These are phyloP conservation scores for Vitis hybrid DNA, from an alignment of 177 flowering plant genomes.

Conservation along the genomic window DNA sequence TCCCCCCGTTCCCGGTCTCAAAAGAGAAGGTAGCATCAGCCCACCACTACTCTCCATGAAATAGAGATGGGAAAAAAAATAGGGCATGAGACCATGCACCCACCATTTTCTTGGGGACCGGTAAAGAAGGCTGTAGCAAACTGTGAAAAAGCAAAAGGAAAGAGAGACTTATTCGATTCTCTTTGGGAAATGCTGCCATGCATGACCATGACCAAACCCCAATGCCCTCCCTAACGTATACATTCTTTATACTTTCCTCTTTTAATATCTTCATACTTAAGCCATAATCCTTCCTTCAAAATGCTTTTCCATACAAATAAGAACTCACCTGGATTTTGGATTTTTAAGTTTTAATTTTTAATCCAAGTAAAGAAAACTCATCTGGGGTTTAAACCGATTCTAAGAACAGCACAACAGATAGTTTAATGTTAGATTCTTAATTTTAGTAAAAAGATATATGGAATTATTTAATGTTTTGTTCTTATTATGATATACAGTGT, in stretches of 20 bases:
- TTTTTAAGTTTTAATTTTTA: no score
- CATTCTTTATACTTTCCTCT: slow-evolving; percentile 2
- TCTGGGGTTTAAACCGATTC: neutral
- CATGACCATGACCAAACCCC: slow-evolving; percentile 31
- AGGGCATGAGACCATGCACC: neutral
- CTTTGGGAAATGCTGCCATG: slow-evolving; percentile 67
- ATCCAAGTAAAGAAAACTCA: neutral
- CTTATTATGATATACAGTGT: no score
- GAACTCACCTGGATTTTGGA: neutral
- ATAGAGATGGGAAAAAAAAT: neutral
- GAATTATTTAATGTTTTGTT: no score
- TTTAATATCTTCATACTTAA: neutral
- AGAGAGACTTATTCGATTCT: slow-evolving; percentile 52
- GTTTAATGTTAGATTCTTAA: no score
- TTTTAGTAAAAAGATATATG: no score
- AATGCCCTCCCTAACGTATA: slow-evolving; percentile 14
- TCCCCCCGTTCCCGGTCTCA: neutral
- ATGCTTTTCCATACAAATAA: neutral
- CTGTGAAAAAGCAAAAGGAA: slow-evolving; percentile 38
- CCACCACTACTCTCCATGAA: slow-evolving; percentile 4
- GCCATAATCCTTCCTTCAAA: neutral
- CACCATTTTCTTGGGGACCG: slow-evolving; percentile 51
- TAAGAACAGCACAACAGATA: no score
- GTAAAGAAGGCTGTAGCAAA: slow-evolving; percentile 44
- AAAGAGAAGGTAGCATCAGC: slow-evolving; percentile 9